A percentile compares a stretch with the other conserved stretches of the same genome.
Evolutionary conservation across 305 asterid genomes (phyloP).

Genomic region (Ilex paraguariensis): DNA sequence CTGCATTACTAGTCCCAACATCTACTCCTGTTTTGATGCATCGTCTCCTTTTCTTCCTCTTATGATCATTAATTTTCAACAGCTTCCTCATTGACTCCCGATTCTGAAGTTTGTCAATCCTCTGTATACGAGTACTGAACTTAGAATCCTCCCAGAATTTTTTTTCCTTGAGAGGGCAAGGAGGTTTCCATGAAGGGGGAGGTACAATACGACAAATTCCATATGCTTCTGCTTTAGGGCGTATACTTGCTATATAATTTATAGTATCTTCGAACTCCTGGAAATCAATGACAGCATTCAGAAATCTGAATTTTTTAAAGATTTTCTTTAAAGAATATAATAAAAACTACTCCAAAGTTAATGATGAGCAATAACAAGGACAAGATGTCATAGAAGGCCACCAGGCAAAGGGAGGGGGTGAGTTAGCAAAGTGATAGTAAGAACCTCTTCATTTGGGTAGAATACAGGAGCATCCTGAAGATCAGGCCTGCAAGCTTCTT

Average conservation of each 20-base stretch:
- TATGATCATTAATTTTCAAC: slow-evolving; percentile 41
- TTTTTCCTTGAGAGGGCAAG: slow-evolving; percentile 61
- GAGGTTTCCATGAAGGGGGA: slow-evolving; percentile 87
- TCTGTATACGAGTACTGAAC: slow-evolving; percentile 69
- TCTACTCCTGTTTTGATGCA: slow-evolving; percentile 41
- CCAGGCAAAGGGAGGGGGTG: background rate
- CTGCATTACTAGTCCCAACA: slow-evolving; percentile 32
- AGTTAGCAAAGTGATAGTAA: slow-evolving; percentile 13
- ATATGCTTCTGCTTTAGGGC: slow-evolving; percentile 63
- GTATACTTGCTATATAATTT: slow-evolving; percentile 66
- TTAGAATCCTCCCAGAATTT: slow-evolving; percentile 52
- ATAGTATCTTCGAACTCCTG: slow-evolving; percentile 85
- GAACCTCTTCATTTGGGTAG: slow-evolving; percentile 85
- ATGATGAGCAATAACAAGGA: background rate
- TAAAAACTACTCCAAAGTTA: background rate
- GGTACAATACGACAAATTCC: slow-evolving; percentile 91
- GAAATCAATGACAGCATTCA: slow-evolving; percentile 11
- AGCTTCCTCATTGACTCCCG: slow-evolving; percentile 57
- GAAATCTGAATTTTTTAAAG: slow-evolving; percentile 3
- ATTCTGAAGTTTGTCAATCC: slow-evolving; percentile 80
- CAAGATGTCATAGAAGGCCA: background rate
- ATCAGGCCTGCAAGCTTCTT: slow-evolving; percentile 69
- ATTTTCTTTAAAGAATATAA: slow-evolving; percentile 1
- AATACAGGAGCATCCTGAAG: slow-evolving; percentile 78
- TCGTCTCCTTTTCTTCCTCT: slow-evolving; percentile 58